phyloP scores from a whole-genome alignment of 2,329 filamentous ascomycete species.

The Westerdykella sp. region DNA sequence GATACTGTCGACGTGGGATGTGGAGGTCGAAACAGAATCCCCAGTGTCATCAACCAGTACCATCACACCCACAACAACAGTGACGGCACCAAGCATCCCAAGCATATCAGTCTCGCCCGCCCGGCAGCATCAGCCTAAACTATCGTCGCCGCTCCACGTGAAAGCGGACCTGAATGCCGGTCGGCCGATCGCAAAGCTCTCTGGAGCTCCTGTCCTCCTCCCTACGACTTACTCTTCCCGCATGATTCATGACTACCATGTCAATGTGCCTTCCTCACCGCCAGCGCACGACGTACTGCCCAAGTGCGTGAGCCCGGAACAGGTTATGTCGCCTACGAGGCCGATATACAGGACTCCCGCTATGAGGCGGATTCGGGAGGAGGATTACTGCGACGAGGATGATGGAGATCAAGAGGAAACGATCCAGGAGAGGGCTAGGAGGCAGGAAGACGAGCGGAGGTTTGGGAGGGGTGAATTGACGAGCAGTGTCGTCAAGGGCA shows the following conservation, averaged over 20 bases:
- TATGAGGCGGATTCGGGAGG: slow-evolving; percentile 8
- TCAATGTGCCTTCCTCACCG: slow-evolving; percentile 25
- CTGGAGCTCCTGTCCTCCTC: slow-evolving; percentile 35
- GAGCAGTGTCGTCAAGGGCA: slow-evolving; percentile 45
- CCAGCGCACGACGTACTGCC: slow-evolving; percentile 11
- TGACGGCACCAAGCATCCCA: slow-evolving; percentile 10
- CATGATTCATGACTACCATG: slow-evolving; percentile 23
- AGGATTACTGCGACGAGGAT: slow-evolving; percentile 12
- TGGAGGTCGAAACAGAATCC: slow-evolving; percentile 13
- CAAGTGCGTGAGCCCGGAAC: slow-evolving; percentile 11
- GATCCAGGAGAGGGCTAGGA: slow-evolving; percentile 18
- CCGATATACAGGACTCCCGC: slow-evolving; percentile 11
- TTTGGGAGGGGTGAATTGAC: slow-evolving; percentile 34
- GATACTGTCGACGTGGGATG: slow-evolving; percentile 41
- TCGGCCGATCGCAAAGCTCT: slow-evolving; percentile 24
- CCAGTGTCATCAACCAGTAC: slow-evolving; percentile 15
- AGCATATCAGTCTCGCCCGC: slow-evolving; percentile 28
- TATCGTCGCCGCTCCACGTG: slow-evolving; percentile 12
- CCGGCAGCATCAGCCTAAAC: slow-evolving; percentile 14
- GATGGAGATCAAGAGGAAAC: slow-evolving; percentile 8
- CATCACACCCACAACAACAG: slow-evolving; percentile 14
- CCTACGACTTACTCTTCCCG: slow-evolving; percentile 37
- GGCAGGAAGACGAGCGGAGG: slow-evolving; percentile 23
- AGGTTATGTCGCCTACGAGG: slow-evolving; percentile 16
- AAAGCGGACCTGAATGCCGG: slow-evolving; percentile 27